phyloP scores from a whole-genome alignment of 73 alveolate species.

The Loxodes magnus region DNA sequence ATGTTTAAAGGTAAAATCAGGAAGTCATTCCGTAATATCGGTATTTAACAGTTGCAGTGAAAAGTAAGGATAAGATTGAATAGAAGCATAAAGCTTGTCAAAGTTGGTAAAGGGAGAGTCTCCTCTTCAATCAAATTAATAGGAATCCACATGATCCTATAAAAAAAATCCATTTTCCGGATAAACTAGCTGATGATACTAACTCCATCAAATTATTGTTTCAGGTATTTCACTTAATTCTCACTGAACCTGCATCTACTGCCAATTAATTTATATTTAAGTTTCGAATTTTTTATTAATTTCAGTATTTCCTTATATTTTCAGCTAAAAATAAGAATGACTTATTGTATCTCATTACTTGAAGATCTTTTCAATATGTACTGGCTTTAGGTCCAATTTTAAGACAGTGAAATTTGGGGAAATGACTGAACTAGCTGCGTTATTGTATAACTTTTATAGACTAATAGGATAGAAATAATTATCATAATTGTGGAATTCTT shows the following conservation, averaged over 20 bases:
- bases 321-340: background rate
- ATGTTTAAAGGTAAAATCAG: no score
- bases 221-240: constrained; percentile 19
- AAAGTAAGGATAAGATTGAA: no score
- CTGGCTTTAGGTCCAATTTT: background rate
- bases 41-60: no score
- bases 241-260: constrained; percentile 1
- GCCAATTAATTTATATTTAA: background rate
- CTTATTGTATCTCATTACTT: no score
- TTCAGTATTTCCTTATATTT: background rate
- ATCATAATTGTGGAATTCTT: background rate
- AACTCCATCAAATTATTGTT: constrained; percentile 23
- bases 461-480: constrained; percentile 6
- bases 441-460: background rate
- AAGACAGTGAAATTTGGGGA: constrained; percentile 4
- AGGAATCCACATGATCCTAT: constrained; percentile 23
- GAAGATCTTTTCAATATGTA: no score
- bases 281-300: background rate
- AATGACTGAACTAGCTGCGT: background rate
- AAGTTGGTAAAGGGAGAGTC: constrained; percentile 50
- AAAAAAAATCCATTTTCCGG: constrained; percentile 44
- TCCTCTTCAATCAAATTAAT: constrained; percentile 50
- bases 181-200: constrained; percentile 30
- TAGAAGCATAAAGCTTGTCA: constrained; percentile 24
- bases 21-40: no score